Base-by-base conservation (phyloP, 768 basidiomycete genomes). In the Russula vinacea region DNA sequence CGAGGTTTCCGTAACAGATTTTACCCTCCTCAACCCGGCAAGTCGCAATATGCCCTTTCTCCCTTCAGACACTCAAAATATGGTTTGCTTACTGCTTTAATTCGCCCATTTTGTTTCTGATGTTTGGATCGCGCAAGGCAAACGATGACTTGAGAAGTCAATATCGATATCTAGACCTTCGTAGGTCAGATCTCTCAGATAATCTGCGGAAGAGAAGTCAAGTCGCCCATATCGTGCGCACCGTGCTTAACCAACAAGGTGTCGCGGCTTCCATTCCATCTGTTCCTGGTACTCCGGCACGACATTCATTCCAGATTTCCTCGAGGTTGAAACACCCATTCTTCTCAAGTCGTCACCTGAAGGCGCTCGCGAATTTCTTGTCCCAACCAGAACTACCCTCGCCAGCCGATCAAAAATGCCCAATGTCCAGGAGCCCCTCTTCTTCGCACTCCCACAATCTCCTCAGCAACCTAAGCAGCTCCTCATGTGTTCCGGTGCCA, bases 381-480 rank as follows among this genome's bases (percentile, higher is more conserved):
- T 65, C 29, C 68, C 66, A 40, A 68, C 68, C 11, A 70, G 64
- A 40, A 45, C 40, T 45, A 56, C 59, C 37, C 62, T 11, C 6
- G 19, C 37, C 29, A 52, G 57, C 19, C 14, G 32, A 49, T 64
- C 60, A 32, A 60, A 53, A 24, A 37, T 19, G n/a, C 62, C 75
- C 78, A 42, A 63, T 75, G 61, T 69, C 70, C 64, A 80, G 45
- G 54, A 69, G 40, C 77, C 79, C 42, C 76, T 81, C 42, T 97
- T 96, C 73, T 97, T 94, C 74, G 92, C 95, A 0, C 81, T 97
- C 55, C 86, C 92, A 13, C 95, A 97, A 76, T 97, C 94, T 0
- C 95, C 95, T 3, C 95, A 98, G 73, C 94, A 96, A 75, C 93
- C 94, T 3, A 98, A 97, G 74, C 95, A 97, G 72, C 80, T 97